Conservation (phyloP, 306 rosid species). For the Cicer arietinum region DNA sequence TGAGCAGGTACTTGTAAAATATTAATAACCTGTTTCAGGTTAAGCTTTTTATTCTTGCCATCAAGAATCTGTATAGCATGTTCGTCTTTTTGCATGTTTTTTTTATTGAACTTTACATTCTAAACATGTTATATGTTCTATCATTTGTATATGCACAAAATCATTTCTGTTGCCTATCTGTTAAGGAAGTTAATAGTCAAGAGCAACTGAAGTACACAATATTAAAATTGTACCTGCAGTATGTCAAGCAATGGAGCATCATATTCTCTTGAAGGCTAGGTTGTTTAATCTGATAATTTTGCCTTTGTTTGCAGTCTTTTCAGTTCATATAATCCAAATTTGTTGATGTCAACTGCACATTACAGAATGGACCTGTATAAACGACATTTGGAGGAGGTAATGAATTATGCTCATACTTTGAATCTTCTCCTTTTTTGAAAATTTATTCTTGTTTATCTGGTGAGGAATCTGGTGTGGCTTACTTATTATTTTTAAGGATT, state of each 20-base stretch:
- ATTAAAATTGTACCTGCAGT: conserved; percentile 30
- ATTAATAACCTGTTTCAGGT: neutral
- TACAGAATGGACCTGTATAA: conserved; percentile 86
- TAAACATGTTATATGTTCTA: conserved; percentile 19
- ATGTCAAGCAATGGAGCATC: conserved; percentile 23
- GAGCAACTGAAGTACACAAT: neutral
- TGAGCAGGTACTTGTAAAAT: conserved; percentile 67
- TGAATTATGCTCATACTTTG: conserved; percentile 31
- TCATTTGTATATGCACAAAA: conserved; percentile 17
- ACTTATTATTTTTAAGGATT: conserved; percentile 6
- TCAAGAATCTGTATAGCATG: neutral
- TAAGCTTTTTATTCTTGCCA: conserved; percentile 16
- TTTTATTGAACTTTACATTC: conserved; percentile 40
- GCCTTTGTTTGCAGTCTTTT: conserved; percentile 73
- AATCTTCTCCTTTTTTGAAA: conserved; percentile 16
- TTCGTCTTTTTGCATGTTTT: conserved; percentile 27
- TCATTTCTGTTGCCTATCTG: conserved; percentile 4
- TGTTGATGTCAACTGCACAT: conserved; percentile 92
- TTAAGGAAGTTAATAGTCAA: conserved; percentile 24
- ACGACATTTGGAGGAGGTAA: conserved; percentile 79
- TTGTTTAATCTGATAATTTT: conserved; percentile 35
- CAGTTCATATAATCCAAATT: conserved; percentile 76
- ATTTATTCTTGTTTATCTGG: conserved; percentile 10
- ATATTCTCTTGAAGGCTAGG: conserved; percentile 32
- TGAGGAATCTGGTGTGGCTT: conserved; percentile 13